Evolutionary conservation across 495 filamentous ascomycete genomes (phyloP), one percentile per base, ranked within the genome.

Genomic region (Echria macrotheca): DNA sequence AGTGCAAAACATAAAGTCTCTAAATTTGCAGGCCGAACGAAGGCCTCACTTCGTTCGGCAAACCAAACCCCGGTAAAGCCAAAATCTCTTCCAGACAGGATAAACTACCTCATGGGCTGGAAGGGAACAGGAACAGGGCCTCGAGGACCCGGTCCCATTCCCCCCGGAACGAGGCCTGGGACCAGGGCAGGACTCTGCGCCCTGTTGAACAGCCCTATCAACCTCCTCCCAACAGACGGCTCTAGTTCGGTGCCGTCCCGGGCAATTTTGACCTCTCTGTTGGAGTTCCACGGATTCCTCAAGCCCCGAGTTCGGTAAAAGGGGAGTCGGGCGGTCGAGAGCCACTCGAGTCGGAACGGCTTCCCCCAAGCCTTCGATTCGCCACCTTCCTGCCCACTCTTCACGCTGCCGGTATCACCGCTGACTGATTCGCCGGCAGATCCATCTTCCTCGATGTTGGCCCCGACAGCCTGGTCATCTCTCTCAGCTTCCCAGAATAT

Each of bases 281-380:
- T 95, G 1, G 88, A 84, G 64, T 98, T 97, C 93, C 91, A 96
- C 2, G 86, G 82, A 59, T 98, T 98, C n/a, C 93, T 78, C 25
- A 98, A 64, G 0, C 91, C 91, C 42, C 91, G 72, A 0, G 90
- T 95, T 35, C 87, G 82, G 63, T 95, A 91, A 64, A 97, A 98
- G 0, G 93, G 91, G 6, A 98, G 77, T 33, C 85, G 75, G 26
- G 82, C 80, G 3, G 89, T 95, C 7, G 88, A 91, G 22, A 95
- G 64, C 93, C 93, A 98, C 68, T 95, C 82, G 39, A 98, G 80
- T 52, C 81, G 82, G 75, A 98, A 98, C 0, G 91, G 90, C 52
- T 89, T 95, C 24, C 91, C 91, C 80, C 93, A 95, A 2, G 82
- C 74, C 60, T 91, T 77, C n/a, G 59, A 55, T 15, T 75, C 67